Conservation (phyloP, 495 filamentous ascomycete species). For the Hypoxylon intermedium region DNA sequence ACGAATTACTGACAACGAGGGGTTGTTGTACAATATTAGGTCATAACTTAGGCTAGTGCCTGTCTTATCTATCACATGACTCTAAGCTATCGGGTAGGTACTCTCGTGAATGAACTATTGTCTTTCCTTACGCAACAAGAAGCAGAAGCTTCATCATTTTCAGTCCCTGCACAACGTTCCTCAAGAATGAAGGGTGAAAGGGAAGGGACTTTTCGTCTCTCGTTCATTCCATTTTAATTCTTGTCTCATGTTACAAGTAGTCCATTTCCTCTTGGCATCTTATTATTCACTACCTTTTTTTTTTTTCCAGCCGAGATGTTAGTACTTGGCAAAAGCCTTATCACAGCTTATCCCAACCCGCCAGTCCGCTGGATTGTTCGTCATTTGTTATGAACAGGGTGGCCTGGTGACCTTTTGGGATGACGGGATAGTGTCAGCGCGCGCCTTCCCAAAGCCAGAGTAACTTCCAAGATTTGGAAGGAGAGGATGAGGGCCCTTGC, state of each 20-base stretch:
- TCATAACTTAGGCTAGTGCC: not conserved
- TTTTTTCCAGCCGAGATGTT: constrained; percentile 1
- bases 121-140: no score
- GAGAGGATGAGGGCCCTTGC: constrained; percentile 16
- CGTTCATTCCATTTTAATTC: no score
- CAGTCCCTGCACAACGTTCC: no score
- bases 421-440: constrained; percentile 6
- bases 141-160: no score
- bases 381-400: not conserved
- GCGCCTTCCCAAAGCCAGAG: not conserved
- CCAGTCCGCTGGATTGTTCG: constrained; percentile 5
- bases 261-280: no score
- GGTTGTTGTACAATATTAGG: not conserved
- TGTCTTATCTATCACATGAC: no score
- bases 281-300: not conserved
- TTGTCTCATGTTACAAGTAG: no score
- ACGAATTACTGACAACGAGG: no score
- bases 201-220: no score
- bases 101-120: no score
- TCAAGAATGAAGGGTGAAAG: no score
- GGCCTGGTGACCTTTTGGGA: constrained; percentile 11
- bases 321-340: not conserved
- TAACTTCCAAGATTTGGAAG: not conserved
- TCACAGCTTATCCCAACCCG: constrained; percentile 8
- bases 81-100: no score